Percentiles rank a stretch among this genome's conserved stretches.
Conservation (phyloP, 2,329 filamentous ascomycete species). For the Cephalotrichum gorgonifer region DNA sequence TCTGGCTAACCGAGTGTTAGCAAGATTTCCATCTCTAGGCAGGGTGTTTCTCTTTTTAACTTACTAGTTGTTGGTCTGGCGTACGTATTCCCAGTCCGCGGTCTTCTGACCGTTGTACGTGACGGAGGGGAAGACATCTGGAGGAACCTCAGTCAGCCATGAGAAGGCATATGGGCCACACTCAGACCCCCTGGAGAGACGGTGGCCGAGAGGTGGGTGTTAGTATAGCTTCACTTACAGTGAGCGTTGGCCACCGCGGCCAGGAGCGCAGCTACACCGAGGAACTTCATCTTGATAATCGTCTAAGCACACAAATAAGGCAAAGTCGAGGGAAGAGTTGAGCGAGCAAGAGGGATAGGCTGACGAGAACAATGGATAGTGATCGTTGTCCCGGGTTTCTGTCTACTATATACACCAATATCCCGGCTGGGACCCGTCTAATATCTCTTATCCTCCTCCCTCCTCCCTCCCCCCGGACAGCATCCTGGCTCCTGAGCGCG, state of each 20-base stretch:
- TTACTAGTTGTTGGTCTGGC: slow-evolving; percentile 33
- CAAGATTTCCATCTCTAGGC: background rate
- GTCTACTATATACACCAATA: background rate
- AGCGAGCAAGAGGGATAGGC: too few relatives aligned
- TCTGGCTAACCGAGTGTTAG: slow-evolving; percentile 19
- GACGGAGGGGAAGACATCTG: slow-evolving; percentile 32
- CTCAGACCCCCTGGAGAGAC: background rate
- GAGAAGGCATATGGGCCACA: too few relatives aligned
- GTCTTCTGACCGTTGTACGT: slow-evolving; percentile 19
- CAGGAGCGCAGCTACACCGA: background rate
- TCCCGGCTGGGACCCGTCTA: background rate
- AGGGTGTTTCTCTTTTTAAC: background rate
- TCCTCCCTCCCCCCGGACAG: background rate
- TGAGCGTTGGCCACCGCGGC: slow-evolving; percentile 20
- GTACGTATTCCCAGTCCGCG: slow-evolving; percentile 33
- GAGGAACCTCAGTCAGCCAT: slow-evolving; percentile 4
- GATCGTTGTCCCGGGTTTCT: background rate
- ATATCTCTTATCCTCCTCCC: background rate
- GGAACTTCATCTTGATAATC: background rate
- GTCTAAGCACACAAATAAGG: too few relatives aligned
- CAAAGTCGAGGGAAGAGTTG: too few relatives aligned
- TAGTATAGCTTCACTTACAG: slow-evolving; percentile 17
- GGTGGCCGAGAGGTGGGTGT: background rate
- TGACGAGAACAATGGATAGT: too few relatives aligned
- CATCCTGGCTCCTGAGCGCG: background rate